Evolutionary conservation across 805 yeast genomes (phyloP).

Genomic region (Barnettozyma vustinii): DNA sequence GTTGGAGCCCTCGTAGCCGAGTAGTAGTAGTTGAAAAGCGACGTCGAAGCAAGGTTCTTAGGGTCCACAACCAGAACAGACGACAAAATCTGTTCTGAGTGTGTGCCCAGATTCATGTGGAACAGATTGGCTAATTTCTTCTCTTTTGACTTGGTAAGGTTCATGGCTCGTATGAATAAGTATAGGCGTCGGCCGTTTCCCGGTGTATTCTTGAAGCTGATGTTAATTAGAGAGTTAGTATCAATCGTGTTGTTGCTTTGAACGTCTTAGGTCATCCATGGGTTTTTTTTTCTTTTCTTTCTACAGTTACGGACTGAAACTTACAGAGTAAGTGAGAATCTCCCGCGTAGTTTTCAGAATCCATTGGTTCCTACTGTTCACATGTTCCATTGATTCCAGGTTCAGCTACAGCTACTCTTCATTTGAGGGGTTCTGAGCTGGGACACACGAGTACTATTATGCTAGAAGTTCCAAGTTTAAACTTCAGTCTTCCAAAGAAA

Average conservation of each 20-base stretch:
- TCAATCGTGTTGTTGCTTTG: no score
- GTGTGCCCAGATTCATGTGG: slow-evolving; percentile 10
- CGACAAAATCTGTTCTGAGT: slow-evolving; percentile 5
- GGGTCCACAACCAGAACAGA: slow-evolving; percentile 15
- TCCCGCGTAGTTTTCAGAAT: no score
- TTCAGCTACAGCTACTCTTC: no score
- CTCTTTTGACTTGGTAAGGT: slow-evolving; percentile 7
- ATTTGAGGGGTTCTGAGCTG: no score
- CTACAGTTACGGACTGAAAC: not conserved
- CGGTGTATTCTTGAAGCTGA: not conserved
- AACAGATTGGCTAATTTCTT: slow-evolving; percentile 13
- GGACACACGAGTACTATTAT: no score
- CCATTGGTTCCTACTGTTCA: no score
- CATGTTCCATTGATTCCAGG: no score
- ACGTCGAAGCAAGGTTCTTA: slow-evolving; percentile 5
- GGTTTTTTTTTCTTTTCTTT: no score
- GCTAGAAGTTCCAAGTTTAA: no score
- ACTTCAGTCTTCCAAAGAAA: no score
- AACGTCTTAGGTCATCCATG: not conserved
- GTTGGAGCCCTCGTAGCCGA: slow-evolving; percentile 18
- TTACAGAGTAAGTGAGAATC: no score
- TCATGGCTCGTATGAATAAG: not conserved
- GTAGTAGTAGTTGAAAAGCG: slow-evolving; percentile 12
- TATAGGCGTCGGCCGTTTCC: not conserved
- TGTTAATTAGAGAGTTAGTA: not conserved